Evolutionary conservation across 768 basidiomycete species (phyloP), one percentile per base, ranked within the genome.

Genomic region (Daedaleopsis sinensis): DNA sequence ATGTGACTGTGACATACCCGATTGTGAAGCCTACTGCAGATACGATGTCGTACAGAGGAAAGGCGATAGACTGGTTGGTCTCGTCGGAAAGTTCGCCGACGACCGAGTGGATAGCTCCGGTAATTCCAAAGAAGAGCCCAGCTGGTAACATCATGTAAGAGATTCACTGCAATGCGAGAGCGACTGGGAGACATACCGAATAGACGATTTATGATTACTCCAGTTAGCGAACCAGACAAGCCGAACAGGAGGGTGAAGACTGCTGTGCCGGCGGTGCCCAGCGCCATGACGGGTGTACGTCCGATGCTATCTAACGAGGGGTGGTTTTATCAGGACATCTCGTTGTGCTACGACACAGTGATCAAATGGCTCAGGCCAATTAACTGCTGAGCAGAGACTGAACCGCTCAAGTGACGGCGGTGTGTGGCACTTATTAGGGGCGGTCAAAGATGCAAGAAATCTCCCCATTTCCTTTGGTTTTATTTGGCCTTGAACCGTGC

Each of bases 11-110:
- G 1, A 50, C 72, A 9, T 60, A 86, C 84, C 84, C 84, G 42
- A 88, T 72, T 46, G 85, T 82, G 23, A 78, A 75, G 13, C 87
- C 87, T 0, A 87, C 57, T 5, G 87, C 85, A 75, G 80, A 86
- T 42, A 80, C 76, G 42, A 88, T 70, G 52, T 82, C 83, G 61
- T 84, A 88, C 18, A 88, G 74, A 10, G 88, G 84, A 63, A 86
- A 86, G 1, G 82, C 84, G 32, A 74, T 68, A 0, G 82, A 80
- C 69, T 87, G 83, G 59, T 90, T 89, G 9, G 82, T 82, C 32
- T 80, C 69, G 63, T 90, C 86, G 4, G 85, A 84, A 19, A 89
- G 76, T 70, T 77, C 76, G 21, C 74, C 70, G 12, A 77, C 69
- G 11, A 77, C 72, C 42, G 73, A 73, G 56, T 73, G 69, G 9